These are phyloP conservation scores for Nigrospora osmanthi DNA, from an alignment of 2,329 filamentous ascomycete species.

Conservation along the genomic window DNA sequence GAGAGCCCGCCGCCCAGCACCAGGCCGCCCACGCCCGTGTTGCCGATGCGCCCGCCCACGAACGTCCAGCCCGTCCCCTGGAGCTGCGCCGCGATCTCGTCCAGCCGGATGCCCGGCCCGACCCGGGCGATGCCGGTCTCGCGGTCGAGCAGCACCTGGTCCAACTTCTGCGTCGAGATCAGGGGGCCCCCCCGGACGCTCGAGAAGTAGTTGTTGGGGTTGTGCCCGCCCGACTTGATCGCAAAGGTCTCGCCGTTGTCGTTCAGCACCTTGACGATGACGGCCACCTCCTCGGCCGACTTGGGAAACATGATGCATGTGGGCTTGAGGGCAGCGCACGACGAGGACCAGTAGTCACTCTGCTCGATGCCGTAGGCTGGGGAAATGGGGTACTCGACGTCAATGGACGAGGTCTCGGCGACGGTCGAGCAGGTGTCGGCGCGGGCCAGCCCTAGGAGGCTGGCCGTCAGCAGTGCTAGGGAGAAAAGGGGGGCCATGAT, in stretches of 20 bases:
- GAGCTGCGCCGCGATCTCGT: constrained; percentile 29
- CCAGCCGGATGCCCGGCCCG: constrained; percentile 36
- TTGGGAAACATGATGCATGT: constrained; percentile 39
- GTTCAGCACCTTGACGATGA: constrained; percentile 39
- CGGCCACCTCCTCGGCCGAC: constrained; percentile 42
- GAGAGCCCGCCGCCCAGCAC: constrained; percentile 48
- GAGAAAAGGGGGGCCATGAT: too few species aligned
- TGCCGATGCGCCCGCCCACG: constrained; percentile 34
- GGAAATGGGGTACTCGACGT: constrained; percentile 23
- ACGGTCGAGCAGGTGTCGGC: constrained; percentile 30
- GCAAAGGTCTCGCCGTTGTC: constrained; percentile 41
- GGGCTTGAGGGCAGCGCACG: constrained; percentile 32
- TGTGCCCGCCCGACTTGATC: constrained; percentile 50
- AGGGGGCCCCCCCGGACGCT: constrained; percentile 40
- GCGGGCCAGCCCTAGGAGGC: constrained; percentile 8
- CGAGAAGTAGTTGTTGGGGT: constrained; percentile 42
- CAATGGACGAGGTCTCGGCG: constrained; percentile 20
- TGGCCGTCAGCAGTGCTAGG: constrained; percentile 4
- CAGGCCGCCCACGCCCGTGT: constrained; percentile 36
- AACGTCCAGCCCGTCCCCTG: constrained; percentile 34
- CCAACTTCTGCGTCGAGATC: constrained; percentile 38
- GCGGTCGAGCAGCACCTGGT: constrained; percentile 28
- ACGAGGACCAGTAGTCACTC: constrained; percentile 36
- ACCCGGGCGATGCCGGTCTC: constrained; percentile 30
- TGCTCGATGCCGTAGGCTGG: constrained; percentile 28